Conservation (phyloP, 768 basidiomycete species). For the Leccinum subgranulosum region DNA sequence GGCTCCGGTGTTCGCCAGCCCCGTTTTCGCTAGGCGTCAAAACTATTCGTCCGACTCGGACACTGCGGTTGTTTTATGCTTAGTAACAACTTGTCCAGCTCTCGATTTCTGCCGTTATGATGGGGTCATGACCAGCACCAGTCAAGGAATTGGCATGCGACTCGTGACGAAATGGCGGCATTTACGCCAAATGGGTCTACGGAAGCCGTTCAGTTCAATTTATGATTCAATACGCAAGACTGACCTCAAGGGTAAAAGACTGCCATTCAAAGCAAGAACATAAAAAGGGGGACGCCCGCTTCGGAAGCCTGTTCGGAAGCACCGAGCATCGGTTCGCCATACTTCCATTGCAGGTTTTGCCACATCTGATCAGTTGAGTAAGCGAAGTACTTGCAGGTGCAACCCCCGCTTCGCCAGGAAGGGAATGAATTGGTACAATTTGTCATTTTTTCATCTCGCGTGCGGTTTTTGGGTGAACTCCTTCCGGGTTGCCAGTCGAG, state of each 20-base stretch:
- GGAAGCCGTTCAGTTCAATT: background rate
- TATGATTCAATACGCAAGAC: background rate
- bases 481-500: background rate
- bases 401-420: background rate
- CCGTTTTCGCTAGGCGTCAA: background rate
- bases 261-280: background rate
- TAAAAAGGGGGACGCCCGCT: background rate
- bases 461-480: background rate
- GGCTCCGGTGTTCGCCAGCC: background rate
- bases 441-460: background rate
- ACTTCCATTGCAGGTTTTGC: background rate
- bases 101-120: background rate
- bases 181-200: background rate
- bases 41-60: background rate
- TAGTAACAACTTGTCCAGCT: background rate
- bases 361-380: background rate
- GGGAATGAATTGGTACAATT: background rate
- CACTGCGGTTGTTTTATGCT: background rate
- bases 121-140: background rate
- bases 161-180: too few species aligned
- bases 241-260: background rate
- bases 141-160: background rate
- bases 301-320: background rate
- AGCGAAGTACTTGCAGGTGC: background rate
- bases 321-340: background rate